Base-by-base conservation (phyloP, 306 rosid species). In the Pterocarpus macrocarpus region DNA sequence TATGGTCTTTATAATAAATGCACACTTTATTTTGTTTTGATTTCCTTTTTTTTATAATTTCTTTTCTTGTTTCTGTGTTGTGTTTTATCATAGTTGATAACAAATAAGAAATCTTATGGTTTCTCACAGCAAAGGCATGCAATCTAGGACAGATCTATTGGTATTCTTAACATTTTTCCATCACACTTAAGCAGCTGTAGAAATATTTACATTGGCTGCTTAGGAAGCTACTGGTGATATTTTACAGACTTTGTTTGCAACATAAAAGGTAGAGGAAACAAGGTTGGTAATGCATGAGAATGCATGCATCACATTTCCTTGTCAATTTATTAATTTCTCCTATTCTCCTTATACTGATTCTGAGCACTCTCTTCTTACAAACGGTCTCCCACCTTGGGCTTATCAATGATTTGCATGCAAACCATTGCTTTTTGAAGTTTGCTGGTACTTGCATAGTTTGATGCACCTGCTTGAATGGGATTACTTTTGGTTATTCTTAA, bases 181-280 rank as follows among this genome's bases (percentile, higher is more conserved):
- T 14, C 15, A 15, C 61, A 57, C 1, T 35, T 32, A 43, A 44
- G 33, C 58, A 22, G 28, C 28, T 57, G 36, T 41, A 43, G 68
- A 33, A 68, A n/a, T 69, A 69, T 41, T n/a, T 57, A 32, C 22
- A 3, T 35, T 68, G 45, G 69, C 8, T 17, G 12, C 70, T 45
- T 5, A 22, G 17, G 56, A 32, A 49, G 17, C 41, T 32, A 62
- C 12, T 39, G 2, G 38, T 77, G 17, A 36, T 52, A 7, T 66
- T 66, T 56, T 22, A 15, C 69, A 28, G 17, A 57, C 39, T 32
- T 17, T 55, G 73, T 77, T 77, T 49, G 73, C n/a, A 38, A 62
- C 8, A 33, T 76, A 16, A 5, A 28, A 47, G 28, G 64, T 11
- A 66, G 52, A 49, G 14, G 81, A 52, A 68, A 69, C 16, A 57